These are phyloP conservation scores for Pichia sp. DNA, from an alignment of 1,139 yeast genomes.

Conservation along the genomic window DNA sequence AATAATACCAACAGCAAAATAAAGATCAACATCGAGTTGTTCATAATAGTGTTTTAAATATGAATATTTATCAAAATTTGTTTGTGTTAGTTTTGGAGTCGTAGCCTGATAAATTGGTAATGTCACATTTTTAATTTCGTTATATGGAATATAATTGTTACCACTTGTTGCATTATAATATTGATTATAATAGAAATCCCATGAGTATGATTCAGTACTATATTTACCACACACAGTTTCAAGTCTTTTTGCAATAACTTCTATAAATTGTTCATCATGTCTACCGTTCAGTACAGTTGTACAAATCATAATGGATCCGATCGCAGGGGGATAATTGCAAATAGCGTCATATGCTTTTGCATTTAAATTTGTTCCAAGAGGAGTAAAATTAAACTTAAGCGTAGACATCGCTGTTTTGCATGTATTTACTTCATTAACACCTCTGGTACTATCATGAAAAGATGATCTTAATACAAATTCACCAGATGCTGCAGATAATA, in stretches of 20 bases:
- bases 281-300: constrained; percentile 12
- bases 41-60: constrained; percentile 5
- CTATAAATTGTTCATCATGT: constrained; percentile 3
- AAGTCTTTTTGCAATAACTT: constrained; percentile 15
- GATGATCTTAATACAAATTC: background rate
- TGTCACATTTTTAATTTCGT: constrained; percentile 7
- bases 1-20: constrained; percentile 11
- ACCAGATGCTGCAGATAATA: background rate
- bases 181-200: constrained; percentile 6
- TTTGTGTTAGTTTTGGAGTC: constrained; percentile 5
- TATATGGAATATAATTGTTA: constrained; percentile 1
- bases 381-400: constrained; percentile 3
- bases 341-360: constrained; percentile 2
- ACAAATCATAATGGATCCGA: constrained; percentile 26
- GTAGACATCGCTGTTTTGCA: background rate
- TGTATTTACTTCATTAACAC: background rate
- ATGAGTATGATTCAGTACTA: constrained; percentile 1
- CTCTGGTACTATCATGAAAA: background rate
- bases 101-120: constrained; percentile 13
- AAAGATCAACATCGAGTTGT: constrained; percentile 13
- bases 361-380: background rate
- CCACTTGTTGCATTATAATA: constrained; percentile 11
- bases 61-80: background rate
- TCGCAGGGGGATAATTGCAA: constrained; percentile 22
- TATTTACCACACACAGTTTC: background rate